A percentile compares a stretch with the other conserved stretches of the same genome.
phyloP scores from a whole-genome alignment of 2,329 filamentous ascomycete species.

The Gnomoniopsis sp. region DNA sequence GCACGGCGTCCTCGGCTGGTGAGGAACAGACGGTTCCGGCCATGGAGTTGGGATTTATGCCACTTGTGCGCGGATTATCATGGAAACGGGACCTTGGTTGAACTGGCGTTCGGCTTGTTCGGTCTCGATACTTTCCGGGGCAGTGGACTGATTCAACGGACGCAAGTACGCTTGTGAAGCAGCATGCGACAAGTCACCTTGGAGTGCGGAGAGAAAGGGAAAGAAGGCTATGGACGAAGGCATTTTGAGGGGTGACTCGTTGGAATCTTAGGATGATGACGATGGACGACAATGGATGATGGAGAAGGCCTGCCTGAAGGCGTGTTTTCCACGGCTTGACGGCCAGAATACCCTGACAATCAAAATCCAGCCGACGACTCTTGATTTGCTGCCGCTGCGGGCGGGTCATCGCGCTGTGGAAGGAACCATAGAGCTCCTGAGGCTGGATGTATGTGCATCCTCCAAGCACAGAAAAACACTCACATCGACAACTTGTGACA shows the following conservation, averaged over 20 bases:
- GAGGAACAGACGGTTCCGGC: conserved; percentile 4
- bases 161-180: background rate
- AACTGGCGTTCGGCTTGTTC: conserved; percentile 1
- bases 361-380: background rate
- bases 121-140: background rate
- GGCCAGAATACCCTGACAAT: background rate
- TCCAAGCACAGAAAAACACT: background rate
- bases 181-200: background rate
- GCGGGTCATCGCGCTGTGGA: background rate
- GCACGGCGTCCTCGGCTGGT: conserved; percentile 10
- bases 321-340: conserved; percentile 1
- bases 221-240: background rate
- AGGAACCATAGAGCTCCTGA: background rate
- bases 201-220: background rate
- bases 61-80: conserved; percentile 4
- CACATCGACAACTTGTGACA: background rate
- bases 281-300: background rate
- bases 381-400: background rate
- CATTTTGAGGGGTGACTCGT: background rate
- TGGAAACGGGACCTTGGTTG: background rate
- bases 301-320: background rate
- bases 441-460: background rate
- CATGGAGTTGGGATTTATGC: conserved; percentile 13
- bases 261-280: background rate
- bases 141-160: background rate